Evolutionary conservation across 2,329 filamentous ascomycete species (phyloP).

Genomic region (Fusarium pseudograminearum): DNA sequence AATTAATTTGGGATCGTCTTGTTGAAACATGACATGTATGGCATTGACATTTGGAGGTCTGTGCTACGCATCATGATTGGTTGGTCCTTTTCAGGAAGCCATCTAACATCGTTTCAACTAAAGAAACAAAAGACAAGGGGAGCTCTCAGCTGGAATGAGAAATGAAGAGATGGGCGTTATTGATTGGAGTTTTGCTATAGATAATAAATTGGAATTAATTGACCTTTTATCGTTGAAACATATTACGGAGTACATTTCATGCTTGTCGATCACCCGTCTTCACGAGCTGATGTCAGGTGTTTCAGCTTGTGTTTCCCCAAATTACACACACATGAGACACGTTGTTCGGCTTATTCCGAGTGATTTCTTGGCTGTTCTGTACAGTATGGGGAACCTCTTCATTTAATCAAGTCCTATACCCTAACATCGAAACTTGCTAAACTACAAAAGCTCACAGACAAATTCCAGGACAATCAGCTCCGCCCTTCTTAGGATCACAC

Average conservation of each 20-base stretch:
- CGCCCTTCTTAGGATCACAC: conserved; percentile 48
- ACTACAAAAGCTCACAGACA: conserved; percentile 42
- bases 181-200: conserved; percentile 2
- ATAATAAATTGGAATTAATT: conserved; percentile 9
- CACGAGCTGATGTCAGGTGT: not conserved
- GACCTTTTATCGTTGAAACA: conserved; percentile 19
- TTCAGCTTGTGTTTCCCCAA: conserved; percentile 11
- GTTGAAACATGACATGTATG: conserved; percentile 9
- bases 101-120: not conserved
- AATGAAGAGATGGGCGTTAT: not conserved
- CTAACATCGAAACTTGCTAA: not conserved
- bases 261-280: conserved; percentile 21
- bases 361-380: not conserved
- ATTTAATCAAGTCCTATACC: no score
- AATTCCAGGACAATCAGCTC: conserved; percentile 50
- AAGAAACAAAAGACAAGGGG: not conserved
- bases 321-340: conserved; percentile 3
- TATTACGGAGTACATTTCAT: conserved; percentile 16
- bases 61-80: conserved; percentile 1
- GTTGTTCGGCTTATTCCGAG: no score
- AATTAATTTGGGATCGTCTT: not conserved
- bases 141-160: not conserved
- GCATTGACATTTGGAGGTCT: not conserved
- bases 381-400: not conserved
- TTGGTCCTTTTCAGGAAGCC: not conserved